Conservation (phyloP, 495 filamentous ascomycete species). For the Podospora appendiculata region DNA sequence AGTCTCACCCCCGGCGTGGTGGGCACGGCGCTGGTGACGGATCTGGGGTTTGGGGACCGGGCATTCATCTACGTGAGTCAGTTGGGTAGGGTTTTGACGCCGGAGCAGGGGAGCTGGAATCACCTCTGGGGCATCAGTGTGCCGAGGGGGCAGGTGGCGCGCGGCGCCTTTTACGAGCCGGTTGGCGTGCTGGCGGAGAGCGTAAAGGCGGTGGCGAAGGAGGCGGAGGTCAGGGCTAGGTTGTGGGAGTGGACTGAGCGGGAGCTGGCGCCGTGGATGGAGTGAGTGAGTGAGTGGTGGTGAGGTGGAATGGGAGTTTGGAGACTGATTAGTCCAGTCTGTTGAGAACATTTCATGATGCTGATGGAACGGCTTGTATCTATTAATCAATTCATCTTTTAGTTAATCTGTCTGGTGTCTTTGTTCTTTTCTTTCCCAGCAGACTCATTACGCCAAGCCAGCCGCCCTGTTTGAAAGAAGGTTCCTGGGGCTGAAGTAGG, state of each 20-base stretch:
- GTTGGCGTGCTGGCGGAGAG: background rate
- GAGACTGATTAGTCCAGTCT: too few relatives aligned
- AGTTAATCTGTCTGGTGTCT: too few relatives aligned
- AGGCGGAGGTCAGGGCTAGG: background rate
- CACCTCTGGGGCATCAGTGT: background rate
- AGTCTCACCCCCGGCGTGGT: constrained; percentile 62
- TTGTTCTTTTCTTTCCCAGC: too few relatives aligned
- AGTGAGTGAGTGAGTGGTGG: constrained; percentile 13
- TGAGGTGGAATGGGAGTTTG: constrained; percentile 13
- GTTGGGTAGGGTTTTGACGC: background rate
- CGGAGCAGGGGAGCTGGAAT: background rate
- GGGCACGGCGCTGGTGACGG: constrained; percentile 40
- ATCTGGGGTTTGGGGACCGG: constrained; percentile 4
- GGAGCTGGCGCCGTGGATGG: constrained; percentile 35
- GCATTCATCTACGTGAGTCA: background rate
- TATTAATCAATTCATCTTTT: too few relatives aligned
- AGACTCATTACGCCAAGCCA: too few relatives aligned
- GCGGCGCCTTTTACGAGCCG: background rate
- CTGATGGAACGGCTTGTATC: too few relatives aligned
- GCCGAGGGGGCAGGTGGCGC: background rate
- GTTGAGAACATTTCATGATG: too few relatives aligned
- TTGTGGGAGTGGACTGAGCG: background rate
- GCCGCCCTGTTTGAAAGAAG: too few relatives aligned
- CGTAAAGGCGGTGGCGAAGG: background rate
- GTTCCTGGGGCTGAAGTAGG: too few relatives aligned